Base-by-base conservation (phyloP, 164 flowering plant species). In the Akebia trifoliata region DNA sequence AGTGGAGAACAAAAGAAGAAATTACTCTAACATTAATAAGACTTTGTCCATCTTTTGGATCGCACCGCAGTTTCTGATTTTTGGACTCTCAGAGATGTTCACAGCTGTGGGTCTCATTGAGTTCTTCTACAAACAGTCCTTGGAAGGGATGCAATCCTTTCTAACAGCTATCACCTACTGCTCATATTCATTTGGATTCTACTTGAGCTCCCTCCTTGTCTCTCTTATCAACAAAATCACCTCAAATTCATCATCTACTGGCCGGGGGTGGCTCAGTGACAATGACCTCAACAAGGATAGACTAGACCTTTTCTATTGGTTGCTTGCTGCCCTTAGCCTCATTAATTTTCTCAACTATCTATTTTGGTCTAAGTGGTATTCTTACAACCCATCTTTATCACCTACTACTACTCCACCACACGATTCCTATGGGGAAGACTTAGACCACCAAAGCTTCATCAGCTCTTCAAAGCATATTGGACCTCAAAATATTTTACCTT, bases 151-250 rank as follows among this genome's bases (percentile, higher is more conserved):
- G 93, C 86, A 79, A 46, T 76, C 88, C 17, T 85, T 83, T 60
- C 36, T 83, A 32, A 85, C 86, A 11, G 88, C 88, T 57, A 79
- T 85, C 69, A 83, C 86, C 30, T 85, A 85, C 22, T 85, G 84
- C 59, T 83, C 92, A 1, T 85, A 81, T 69, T 81, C 92, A n/a
- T 85, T 85, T 50, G 93, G 93, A 42, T 85, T 85, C 59, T 85
- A 74, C 54, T 54, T 85, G 54, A 85, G 93, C 65, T 79, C 85
- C 0, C 53, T 81, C 12, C 57, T 85, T 22, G 93, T 85, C 15
- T 77, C 88, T 35, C 51, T 83, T 12, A 81, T 80, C 42, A 82
- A 84, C 68, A 80, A 67, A 35, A 66, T 82, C 45, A 84, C 85
- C 15, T 66, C 77, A 37, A 12, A 44, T 30, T 57, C 67, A 26